phyloP scores from a whole-genome alignment of 805 yeast species.

The Cyberlindnera lachancei region DNA sequence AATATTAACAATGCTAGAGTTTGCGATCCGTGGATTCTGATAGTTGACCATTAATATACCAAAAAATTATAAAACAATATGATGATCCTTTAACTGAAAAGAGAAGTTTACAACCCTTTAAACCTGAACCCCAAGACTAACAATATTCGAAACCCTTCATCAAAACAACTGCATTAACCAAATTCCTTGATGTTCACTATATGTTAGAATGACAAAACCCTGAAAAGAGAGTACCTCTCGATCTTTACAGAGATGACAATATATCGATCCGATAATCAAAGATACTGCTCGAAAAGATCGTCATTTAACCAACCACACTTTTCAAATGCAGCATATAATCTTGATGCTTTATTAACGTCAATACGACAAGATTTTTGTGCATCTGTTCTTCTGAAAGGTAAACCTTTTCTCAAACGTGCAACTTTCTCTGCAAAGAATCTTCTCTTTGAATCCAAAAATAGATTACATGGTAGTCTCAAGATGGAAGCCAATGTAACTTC shows the following conservation, averaged over 20 bases:
- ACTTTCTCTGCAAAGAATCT: slow-evolving; percentile 87
- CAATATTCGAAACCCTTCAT: too few species aligned
- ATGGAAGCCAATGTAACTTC: slow-evolving; percentile 81
- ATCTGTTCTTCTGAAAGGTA: slow-evolving; percentile 93
- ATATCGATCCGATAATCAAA: slow-evolving; percentile 16
- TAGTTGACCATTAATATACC: too few species aligned
- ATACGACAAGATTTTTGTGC: slow-evolving; percentile 97
- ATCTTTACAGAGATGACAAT: too few species aligned
- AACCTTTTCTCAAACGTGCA: slow-evolving; percentile 59
- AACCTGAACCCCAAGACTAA: too few species aligned
- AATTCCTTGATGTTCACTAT: background rate
- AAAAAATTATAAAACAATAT: too few species aligned
- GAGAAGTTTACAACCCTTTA: too few species aligned
- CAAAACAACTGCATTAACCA: too few species aligned
- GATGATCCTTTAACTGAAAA: too few species aligned
- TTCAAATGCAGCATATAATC: slow-evolving; percentile 89
- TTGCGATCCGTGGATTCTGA: too few species aligned
- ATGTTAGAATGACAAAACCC: too few species aligned
- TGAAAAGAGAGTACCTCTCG: too few species aligned
- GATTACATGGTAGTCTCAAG: slow-evolving; percentile 80
- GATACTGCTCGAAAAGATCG: slow-evolving; percentile 46
- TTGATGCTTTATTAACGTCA: slow-evolving; percentile 92
- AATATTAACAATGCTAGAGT: too few species aligned
- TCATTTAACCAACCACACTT: slow-evolving; percentile 95
- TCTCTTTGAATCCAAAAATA: slow-evolving; percentile 76